phyloP scores from a whole-genome alignment of 192 early-diverging fungal species.

The Lobosporangium transversale region DNA sequence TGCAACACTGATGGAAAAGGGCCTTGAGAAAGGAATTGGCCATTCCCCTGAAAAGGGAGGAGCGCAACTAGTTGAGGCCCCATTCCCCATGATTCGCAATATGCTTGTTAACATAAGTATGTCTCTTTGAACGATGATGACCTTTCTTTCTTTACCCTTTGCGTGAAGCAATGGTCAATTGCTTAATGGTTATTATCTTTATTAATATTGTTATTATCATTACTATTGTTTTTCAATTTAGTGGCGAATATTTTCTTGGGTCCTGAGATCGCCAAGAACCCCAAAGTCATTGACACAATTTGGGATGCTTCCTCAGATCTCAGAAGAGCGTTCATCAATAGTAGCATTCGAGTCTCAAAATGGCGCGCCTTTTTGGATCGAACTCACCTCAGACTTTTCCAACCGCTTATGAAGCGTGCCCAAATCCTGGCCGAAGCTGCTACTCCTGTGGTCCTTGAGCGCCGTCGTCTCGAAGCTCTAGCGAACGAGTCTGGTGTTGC shows the following conservation, averaged over 20 bases:
- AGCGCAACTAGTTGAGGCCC: constrained; percentile 31
- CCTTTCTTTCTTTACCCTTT: too few species aligned
- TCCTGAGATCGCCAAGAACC: constrained; percentile 20
- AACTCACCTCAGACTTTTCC: constrained; percentile 4
- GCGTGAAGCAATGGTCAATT: too few species aligned
- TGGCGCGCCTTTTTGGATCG: constrained; percentile 17
- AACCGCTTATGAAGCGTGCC: constrained; percentile 16
- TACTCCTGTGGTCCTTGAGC: constrained; percentile 27
- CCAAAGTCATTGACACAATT: constrained; percentile 32
- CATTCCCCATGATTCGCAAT: constrained; percentile 26
- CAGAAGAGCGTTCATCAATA: constrained; percentile 1
- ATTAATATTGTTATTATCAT: too few species aligned
- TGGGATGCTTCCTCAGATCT: constrained; percentile 22
- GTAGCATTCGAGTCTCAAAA: neutral
- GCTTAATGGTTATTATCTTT: too few species aligned
- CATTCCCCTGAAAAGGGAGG: neutral
- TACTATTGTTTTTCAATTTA: neutral
- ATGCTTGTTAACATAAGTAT: constrained; percentile 54
- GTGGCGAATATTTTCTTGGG: constrained; percentile 43
- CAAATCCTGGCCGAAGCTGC: constrained; percentile 14
- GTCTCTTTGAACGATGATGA: too few species aligned
- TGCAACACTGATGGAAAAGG: constrained; percentile 7
- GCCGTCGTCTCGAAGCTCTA: constrained; percentile 22
- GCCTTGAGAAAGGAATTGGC: constrained; percentile 12
- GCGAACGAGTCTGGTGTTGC: constrained; percentile 2